Percentiles rank a stretch among this genome's conserved stretches.
Evolutionary conservation across 1,284 basidiomycete species (phyloP).

Genomic region (Schizophyllum amplum): DNA sequence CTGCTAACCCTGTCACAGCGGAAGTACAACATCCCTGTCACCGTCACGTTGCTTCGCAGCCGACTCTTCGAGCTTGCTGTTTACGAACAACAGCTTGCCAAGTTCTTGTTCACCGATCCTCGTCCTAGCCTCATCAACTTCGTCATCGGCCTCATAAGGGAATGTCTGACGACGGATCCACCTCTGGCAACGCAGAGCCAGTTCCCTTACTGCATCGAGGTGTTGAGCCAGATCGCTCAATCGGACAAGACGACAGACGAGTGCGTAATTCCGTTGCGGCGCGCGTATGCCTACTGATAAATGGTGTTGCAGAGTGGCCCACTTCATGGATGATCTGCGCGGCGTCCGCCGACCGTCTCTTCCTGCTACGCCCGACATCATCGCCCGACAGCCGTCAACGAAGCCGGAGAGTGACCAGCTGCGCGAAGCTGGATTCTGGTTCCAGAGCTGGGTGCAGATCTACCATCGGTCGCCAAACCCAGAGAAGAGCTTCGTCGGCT

Average conservation of each 20-base stretch:
- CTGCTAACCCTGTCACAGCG: constrained; percentile 40
- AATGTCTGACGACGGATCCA: constrained; percentile 75
- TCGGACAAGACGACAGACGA: constrained; percentile 75
- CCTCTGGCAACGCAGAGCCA: constrained; percentile 76
- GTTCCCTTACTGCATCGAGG: constrained; percentile 78
- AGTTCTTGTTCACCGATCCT: constrained; percentile 76
- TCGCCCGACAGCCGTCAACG: constrained; percentile 38
- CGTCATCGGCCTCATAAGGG: constrained; percentile 77
- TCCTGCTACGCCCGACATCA: constrained; percentile 24
- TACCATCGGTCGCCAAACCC: constrained; percentile 87
- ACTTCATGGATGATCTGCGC: constrained; percentile 67
- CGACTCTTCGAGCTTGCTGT: constrained; percentile 74
- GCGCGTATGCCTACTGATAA: background rate
- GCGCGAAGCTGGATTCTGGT: constrained; percentile 64
- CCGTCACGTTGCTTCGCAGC: constrained; percentile 80
- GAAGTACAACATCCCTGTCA: constrained; percentile 95
- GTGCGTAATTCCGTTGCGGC: constrained; percentile 34
- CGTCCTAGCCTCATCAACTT: constrained; percentile 78
- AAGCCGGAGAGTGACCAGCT: constrained; percentile 67
- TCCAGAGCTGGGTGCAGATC: constrained; percentile 92
- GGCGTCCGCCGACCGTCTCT: constrained; percentile 39
- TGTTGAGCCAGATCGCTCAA: constrained; percentile 68
- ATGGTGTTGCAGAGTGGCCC: constrained; percentile 27
- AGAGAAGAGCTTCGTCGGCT: constrained; percentile 96
- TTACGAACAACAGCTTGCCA: constrained; percentile 89